Conservation (phyloP, 2,329 filamentous ascomycete genomes). For the Davidsoniella eucalypti region DNA sequence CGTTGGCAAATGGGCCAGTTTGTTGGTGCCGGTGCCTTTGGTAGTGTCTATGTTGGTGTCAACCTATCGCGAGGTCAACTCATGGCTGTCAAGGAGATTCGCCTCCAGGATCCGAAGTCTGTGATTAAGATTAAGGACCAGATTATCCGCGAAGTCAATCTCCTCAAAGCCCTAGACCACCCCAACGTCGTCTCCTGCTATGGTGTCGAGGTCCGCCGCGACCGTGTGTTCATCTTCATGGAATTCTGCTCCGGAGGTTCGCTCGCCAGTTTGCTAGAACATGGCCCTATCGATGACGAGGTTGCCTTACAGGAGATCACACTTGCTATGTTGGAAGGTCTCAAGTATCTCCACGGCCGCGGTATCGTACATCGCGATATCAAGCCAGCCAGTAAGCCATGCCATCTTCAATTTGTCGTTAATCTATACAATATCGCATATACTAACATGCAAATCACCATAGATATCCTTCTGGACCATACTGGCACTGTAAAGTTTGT, state of each 20-base stretch:
- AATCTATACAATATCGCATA: neutral
- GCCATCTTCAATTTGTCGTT: neutral
- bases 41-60: slow-evolving; percentile 92
- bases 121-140: slow-evolving; percentile 89
- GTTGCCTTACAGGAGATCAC: slow-evolving; percentile 96
- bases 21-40: slow-evolving; percentile 91
- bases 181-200: slow-evolving; percentile 97
- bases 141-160: slow-evolving; percentile 93
- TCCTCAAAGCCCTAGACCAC: slow-evolving; percentile 87
- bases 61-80: slow-evolving; percentile 90
- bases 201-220: slow-evolving; percentile 92
- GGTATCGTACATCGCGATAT: slow-evolving; percentile 93
- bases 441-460: neutral
- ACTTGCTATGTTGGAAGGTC: slow-evolving; percentile 79
- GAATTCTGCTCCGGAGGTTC: slow-evolving; percentile 96
- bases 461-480: slow-evolving; percentile 88
- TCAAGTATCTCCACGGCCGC: slow-evolving; percentile 83
- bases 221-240: slow-evolving; percentile 99
- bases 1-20: slow-evolving; percentile 99
- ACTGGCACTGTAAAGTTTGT: slow-evolving; percentile 99
- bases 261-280: slow-evolving; percentile 73
- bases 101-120: slow-evolving; percentile 77
- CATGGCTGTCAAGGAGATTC: slow-evolving; percentile 98
- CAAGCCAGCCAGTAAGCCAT: slow-evolving; percentile 74
- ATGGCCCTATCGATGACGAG: slow-evolving; percentile 94